Percentiles rank a stretch among this genome's conserved stretches.
These are phyloP conservation scores for Fusarium xylarioides DNA, from an alignment of 2,329 filamentous ascomycete genomes.

Conservation along the genomic window DNA sequence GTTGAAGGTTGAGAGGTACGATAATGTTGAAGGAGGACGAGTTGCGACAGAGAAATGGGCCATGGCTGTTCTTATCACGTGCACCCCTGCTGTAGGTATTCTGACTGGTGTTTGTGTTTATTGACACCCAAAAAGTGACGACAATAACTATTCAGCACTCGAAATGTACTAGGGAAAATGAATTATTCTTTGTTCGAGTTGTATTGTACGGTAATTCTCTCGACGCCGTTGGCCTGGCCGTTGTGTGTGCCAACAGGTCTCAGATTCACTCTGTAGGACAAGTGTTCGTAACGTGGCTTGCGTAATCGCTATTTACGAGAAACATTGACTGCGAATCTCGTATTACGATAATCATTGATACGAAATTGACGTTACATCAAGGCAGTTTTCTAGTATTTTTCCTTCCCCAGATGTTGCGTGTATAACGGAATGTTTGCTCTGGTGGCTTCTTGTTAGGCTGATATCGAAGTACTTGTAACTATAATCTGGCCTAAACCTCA, in stretches of 20 bases:
- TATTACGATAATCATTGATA: neutral
- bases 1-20: constrained; percentile 13
- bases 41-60: constrained; percentile 31
- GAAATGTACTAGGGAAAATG: neutral
- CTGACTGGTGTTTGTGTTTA: constrained; percentile 6
- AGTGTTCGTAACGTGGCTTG: constrained; percentile 26
- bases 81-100: constrained; percentile 4
- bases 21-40: constrained; percentile 25
- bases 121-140: neutral
- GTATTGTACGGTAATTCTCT: neutral
- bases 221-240: neutral
- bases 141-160: constrained; percentile 1
- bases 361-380: neutral
- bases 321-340: neutral
- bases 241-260: neutral
- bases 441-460: neutral
- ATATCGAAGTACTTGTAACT: neutral
- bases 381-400: neutral
- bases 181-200: neutral
- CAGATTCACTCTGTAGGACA: constrained; percentile 2
- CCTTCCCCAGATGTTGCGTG: neutral
- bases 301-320: constrained; percentile 10
- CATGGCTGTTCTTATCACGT: constrained; percentile 21
- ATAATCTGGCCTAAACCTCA: neutral
- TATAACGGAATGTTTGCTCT: neutral